Evolutionary conservation across 2,329 filamentous ascomycete genomes (phyloP), one percentile per base, ranked within the genome.

Genomic region (Diaporthe caulivora): DNA sequence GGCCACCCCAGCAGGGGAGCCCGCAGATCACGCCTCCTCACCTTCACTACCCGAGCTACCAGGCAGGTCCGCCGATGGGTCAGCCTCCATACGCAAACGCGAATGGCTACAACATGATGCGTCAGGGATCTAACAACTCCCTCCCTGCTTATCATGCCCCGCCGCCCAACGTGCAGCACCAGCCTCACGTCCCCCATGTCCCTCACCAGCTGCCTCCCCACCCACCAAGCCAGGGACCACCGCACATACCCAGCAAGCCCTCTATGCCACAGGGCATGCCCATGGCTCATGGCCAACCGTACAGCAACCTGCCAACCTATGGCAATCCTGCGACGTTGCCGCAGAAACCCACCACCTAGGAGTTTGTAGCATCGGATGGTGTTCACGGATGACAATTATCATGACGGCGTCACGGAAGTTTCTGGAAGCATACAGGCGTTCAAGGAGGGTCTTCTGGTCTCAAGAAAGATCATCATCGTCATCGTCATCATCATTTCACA

Each of bases 291-390:
- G 67, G 79, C 77, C 87, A 87, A 77, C 80, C 85, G 8, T 90
- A 86, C 77, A 86, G 84, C 74, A 87, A 89, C 77, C 81, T 91
- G 76, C 88, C 88, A 55, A 86, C 84, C 73, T 91, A 90, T 77
- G 89, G 89, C 76, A 91, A 91, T 80, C 89, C 89, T 73, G 88
- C 89, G 42, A 88, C 87, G 42, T 80, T 91, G 79, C 89, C 89
- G 74, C 89, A 91, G 79, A 91, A 91, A 82, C 89, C 89, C 73
- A 83, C 87, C 44, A 85, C 86, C 74, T 80, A 79, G 73, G 74
- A 76, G 65, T 49, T 75, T 75, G 67, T 72, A 76, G 78, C 75
- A 78, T 77, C n/a, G 53, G 65, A 65, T 69, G 76, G 75, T 76
- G 75, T 74, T 65, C 72, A 74, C 49, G 73, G 77, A 74, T 51